A percentile compares a stretch with the other conserved stretches of the same genome.
phyloP scores from a whole-genome alignment of 441 rosid species.

The Capsella rubella region DNA sequence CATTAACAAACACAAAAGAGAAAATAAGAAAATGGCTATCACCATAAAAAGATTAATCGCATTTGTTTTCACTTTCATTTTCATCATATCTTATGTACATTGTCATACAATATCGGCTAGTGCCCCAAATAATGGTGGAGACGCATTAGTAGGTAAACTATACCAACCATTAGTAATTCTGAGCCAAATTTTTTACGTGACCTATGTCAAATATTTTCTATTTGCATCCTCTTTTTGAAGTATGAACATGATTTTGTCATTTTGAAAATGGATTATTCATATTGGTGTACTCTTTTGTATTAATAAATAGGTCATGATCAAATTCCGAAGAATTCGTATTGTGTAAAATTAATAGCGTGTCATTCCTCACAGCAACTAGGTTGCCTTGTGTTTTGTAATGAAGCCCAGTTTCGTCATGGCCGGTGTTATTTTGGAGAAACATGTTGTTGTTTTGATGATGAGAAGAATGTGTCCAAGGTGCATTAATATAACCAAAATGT shows the following conservation, averaged over 20 bases:
- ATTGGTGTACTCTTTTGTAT: not conserved
- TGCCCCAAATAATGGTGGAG: not conserved
- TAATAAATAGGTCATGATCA: not conserved
- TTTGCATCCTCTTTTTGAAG: no score
- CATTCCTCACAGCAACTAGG: not conserved
- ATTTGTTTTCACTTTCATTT: slow-evolving; percentile 1
- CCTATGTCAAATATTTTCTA: no score
- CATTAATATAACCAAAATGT: not conserved
- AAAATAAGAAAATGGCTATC: not conserved
- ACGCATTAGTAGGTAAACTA: not conserved
- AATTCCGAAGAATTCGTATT: not conserved
- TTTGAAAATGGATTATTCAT: not conserved
- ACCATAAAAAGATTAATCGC: not conserved
- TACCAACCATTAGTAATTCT: not conserved
- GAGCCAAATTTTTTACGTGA: not conserved
- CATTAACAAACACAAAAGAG: not conserved
- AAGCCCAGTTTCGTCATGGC: not conserved
- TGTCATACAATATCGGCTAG: not conserved
- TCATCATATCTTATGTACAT: not conserved
- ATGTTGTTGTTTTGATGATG: not conserved
- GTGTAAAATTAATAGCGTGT: not conserved
- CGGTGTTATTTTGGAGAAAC: not conserved
- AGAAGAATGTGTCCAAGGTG: not conserved
- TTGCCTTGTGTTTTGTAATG: not conserved
- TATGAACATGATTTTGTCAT: no score